Base-by-base conservation (phyloP, 164 flowering plant species). In the Platanus orientalis region DNA sequence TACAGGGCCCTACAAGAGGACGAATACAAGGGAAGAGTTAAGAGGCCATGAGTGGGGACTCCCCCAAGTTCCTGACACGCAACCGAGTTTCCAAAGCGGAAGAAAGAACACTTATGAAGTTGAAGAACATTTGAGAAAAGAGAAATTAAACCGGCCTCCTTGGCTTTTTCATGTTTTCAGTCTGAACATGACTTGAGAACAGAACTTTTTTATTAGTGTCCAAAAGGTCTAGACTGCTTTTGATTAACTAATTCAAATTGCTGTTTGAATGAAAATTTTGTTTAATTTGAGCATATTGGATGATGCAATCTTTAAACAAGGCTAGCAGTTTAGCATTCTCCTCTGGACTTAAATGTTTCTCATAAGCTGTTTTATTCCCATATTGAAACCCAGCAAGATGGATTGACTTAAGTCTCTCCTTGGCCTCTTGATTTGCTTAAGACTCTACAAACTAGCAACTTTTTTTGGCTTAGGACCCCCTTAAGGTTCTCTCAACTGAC, bases 101-200 rank as follows among this genome's bases (percentile, higher is more conserved):
- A 78, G 67, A 39, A 71, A 65, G 53, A 80, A 42, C 54, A 49
- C 13, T 62, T 61, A 61, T 57, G 75, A 57, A 19, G 63, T 70
- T 50, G 85, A 83, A 60, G 85, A 77, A 61, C 65, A 69, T 25
- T 23, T 71, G 56, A 75, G 79, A 64, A 75, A 77, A 65, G 80
- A 81, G 70, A 81, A 71, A 64, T 64, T 73, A 45, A 74, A 76
- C 7, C 84, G 76, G 53, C 78, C 88, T 44, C 88, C 90, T 64
- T 84, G 90, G 90, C 72, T 86, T 53, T 79, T 79, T 61, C 90
- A 83, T 62, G 85, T 76, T 56, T 68, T 87, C 62, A 86, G 87
- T 70, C 63, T 83, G 63, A 87, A 85, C 65, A 72, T 80, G 75
- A 77, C 77, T 57, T 80, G 10, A 67, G 71, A 54, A 57, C 44